A percentile compares a stretch with the other conserved stretches of the same genome.
Conservation (phyloP, 768 basidiomycete species). For the Tylopilus rubrobrunneus region DNA sequence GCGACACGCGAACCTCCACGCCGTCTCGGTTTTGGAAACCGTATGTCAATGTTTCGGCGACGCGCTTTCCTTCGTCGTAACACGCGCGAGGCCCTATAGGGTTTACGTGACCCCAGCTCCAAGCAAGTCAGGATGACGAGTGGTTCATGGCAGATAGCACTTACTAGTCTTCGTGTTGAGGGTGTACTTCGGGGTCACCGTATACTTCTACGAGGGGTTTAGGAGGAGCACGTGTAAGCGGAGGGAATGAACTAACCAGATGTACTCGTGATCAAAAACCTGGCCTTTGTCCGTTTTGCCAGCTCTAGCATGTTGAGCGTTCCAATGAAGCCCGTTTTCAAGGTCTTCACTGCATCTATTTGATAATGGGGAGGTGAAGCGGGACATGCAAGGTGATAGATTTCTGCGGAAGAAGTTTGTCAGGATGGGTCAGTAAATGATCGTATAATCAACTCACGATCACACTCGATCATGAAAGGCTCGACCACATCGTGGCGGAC, state of each 20-base stretch:
- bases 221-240: neutral
- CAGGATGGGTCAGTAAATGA: neutral
- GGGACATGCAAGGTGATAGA: slow-evolving; percentile 97
- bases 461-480: slow-evolving; percentile 98
- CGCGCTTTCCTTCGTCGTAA: slow-evolving; percentile 99
- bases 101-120: slow-evolving; percentile 97
- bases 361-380: slow-evolving; percentile 98
- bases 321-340: slow-evolving; percentile 98
- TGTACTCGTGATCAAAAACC: slow-evolving; percentile 94
- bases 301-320: slow-evolving; percentile 98
- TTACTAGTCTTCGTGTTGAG: slow-evolving; percentile 93
- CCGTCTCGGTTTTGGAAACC: slow-evolving; percentile 93
- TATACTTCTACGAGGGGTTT: slow-evolving; percentile 71
- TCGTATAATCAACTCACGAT: slow-evolving; percentile 54
- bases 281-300: slow-evolving; percentile 94
- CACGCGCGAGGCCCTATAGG: slow-evolving; percentile 98
- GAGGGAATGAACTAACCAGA: slow-evolving; percentile 57
- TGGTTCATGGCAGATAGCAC: slow-evolving; percentile 23
- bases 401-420: slow-evolving; percentile 49
- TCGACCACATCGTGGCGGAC: slow-evolving; percentile 97
- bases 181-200: slow-evolving; percentile 97
- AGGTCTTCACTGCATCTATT: slow-evolving; percentile 95
- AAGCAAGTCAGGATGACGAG: slow-evolving; percentile 15
- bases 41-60: slow-evolving; percentile 96
- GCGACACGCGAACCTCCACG: slow-evolving; percentile 94